Evolutionary conservation across 2,329 filamentous ascomycete species (phyloP).

Genomic region (Ophiognomonia clavigignenti-juglandacearum): DNA sequence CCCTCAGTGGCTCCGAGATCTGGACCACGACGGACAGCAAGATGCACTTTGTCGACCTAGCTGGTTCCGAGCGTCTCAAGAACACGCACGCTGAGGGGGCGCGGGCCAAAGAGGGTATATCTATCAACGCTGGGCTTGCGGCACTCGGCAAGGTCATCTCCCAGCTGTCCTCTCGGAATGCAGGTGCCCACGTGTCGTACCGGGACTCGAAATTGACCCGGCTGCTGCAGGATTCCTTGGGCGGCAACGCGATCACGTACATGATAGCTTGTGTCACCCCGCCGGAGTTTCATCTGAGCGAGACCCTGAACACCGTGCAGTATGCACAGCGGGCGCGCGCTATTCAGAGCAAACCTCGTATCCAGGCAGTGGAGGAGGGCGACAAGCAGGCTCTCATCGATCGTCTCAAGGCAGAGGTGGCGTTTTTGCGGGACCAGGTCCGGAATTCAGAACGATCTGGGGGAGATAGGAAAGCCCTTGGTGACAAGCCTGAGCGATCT

Average conservation of each 20-base stretch:
- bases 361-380: conserved; percentile 87
- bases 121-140: conserved; percentile 93
- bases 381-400: conserved; percentile 95
- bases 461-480: conserved; percentile 52
- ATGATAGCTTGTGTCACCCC: conserved; percentile 99
- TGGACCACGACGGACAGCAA: conserved; percentile 94
- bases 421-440: conserved; percentile 91
- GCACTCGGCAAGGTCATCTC: conserved; percentile 97
- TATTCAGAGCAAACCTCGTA: conserved; percentile 95
- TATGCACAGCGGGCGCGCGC: conserved; percentile 94
- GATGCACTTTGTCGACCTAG: conserved; percentile 95
- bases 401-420: conserved; percentile 85
- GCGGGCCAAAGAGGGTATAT: conserved; percentile 91
- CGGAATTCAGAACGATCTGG: conserved; percentile 71
- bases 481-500: conserved; percentile 71
- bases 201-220: conserved; percentile 96
- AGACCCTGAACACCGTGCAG: conserved; percentile 95
- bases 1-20: conserved; percentile 63
- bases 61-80: conserved; percentile 93
- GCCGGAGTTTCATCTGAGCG: conserved; percentile 93
- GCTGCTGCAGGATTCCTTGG: conserved; percentile 90
- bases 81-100: conserved; percentile 96
- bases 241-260: conserved; percentile 96
- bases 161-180: conserved; percentile 84
- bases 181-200: conserved; percentile 91